Base-by-base conservation (phyloP, 129 eudicot species). In the Artemisia argyi region DNA sequence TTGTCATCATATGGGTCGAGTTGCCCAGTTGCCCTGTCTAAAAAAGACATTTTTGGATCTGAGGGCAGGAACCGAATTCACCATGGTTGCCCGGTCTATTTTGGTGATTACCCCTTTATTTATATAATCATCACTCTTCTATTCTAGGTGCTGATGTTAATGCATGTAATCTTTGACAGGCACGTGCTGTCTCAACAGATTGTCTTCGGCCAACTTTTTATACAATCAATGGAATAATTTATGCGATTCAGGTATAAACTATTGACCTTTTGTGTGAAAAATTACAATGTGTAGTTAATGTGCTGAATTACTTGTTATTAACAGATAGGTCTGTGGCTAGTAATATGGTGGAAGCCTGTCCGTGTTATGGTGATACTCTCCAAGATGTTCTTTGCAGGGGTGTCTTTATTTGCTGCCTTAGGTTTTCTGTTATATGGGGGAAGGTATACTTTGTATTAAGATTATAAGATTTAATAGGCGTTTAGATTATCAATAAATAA, bases 351-450 rank as follows among this genome's bases (percentile, higher is more conserved):
- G 90, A 87, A 85, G 80, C 98, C 95, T 4, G 68, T 77, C 52
- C 87, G 59, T 19, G 53, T 71, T 64, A 10, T 82, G 73, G 79
- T 89, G 63, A 66, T 87, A 62, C 72, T 93, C 53, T 82, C 98
- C 20, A 93, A 93, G 87, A 68, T 87, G 92, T 93, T 93, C 85
- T 93, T 93, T 66, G 95, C 98, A 91, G 96, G 83, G 77, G 89
- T 92, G 64, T 89, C 88, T 28, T 77, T 92, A 78, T 87, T 92
- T 83, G 96, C 96, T 30, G 95, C 98, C 44, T 73, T 92, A 65
- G 96, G 91, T 3, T 92, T 92, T 83, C 87, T 92, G 73, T 70
- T 92, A 35, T 92, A 92, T 76, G 98, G 98, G 51, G 96, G 96
- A 83, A 92, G 97, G 97, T 91, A 82, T 39, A 75, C 32, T 30